phyloP scores from a whole-genome alignment of 2,329 filamentous ascomycete species.

The Seiridium cupressi region DNA sequence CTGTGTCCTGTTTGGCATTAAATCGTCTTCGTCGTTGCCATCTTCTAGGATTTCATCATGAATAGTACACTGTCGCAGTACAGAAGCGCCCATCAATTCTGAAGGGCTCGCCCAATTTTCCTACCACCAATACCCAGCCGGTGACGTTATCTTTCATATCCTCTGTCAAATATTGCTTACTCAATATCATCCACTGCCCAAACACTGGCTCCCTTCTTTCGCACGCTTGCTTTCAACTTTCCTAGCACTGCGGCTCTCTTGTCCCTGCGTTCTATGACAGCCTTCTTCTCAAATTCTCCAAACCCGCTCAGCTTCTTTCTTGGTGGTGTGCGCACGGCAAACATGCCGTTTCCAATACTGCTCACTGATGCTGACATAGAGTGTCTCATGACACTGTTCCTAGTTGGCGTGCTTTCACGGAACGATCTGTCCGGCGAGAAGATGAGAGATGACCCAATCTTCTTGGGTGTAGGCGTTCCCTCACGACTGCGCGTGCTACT shows the following conservation, averaged over 20 bases:
- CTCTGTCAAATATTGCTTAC: conserved; percentile 21
- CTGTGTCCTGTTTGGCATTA: too few relatives aligned
- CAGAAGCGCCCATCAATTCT: too few relatives aligned
- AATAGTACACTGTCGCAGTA: too few relatives aligned
- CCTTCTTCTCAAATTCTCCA: conserved; percentile 55
- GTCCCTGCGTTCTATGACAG: conserved; percentile 52
- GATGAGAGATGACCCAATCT: conserved; percentile 20
- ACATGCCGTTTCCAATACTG: conserved; percentile 25
- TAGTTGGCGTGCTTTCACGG: conserved; percentile 36
- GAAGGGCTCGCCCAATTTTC: not conserved
- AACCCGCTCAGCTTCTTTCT: conserved; percentile 63
- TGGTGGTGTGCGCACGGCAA: conserved; percentile 40
- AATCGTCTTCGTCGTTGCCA: too few relatives aligned
- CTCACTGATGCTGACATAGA: conserved; percentile 40
- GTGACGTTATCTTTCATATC: not conserved
- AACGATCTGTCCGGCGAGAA: conserved; percentile 37
- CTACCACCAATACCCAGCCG: not conserved
- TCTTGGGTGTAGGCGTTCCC: conserved; percentile 38
- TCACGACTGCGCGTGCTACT: conserved; percentile 38
- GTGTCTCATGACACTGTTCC: conserved; percentile 38
- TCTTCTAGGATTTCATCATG: too few relatives aligned
- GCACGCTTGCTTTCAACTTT: conserved; percentile 48
- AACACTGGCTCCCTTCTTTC: conserved; percentile 48
- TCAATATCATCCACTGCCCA: conserved; percentile 48
- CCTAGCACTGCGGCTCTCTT: conserved; percentile 51